Conservation (phyloP, 306 rosid genomes). For the Arachis stenosperma region DNA sequence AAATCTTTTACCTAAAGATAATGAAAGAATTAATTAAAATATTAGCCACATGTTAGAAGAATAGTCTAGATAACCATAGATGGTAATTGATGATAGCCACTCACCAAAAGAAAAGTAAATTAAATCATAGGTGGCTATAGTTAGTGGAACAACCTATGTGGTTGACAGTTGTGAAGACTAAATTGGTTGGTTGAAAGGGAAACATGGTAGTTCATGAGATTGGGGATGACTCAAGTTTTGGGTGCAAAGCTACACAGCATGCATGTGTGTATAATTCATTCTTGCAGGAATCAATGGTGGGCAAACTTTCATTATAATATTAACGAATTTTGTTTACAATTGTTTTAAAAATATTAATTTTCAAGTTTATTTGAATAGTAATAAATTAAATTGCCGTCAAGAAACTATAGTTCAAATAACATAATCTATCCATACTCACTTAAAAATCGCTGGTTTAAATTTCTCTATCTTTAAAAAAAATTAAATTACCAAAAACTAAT, state of each 20-base stretch:
- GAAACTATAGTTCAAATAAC: too few species aligned
- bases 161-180: constrained; percentile 34
- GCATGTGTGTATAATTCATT: background rate
- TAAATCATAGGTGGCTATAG: background rate
- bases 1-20: background rate
- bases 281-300: background rate
- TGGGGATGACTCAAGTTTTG: constrained; percentile 13
- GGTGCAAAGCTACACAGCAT: background rate
- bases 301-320: background rate
- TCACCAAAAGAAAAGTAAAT: too few species aligned
- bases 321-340: too few species aligned
- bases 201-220: background rate
- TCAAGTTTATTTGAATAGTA: too few species aligned
- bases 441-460: too few species aligned
- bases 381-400: too few species aligned
- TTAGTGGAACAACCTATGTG: background rate
- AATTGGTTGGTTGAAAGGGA: constrained; percentile 7
- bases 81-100: background rate
- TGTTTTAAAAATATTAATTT: too few species aligned
- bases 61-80: background rate
- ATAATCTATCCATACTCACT: too few species aligned
- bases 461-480: too few species aligned
- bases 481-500: too few species aligned
- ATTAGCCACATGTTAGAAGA: background rate
- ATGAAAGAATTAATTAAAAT: background rate